Percentiles rank a stretch among this genome's conserved stretches.
phyloP scores from a whole-genome alignment of 768 basidiomycete genomes.

The Tricholoma bakamatsutake region DNA sequence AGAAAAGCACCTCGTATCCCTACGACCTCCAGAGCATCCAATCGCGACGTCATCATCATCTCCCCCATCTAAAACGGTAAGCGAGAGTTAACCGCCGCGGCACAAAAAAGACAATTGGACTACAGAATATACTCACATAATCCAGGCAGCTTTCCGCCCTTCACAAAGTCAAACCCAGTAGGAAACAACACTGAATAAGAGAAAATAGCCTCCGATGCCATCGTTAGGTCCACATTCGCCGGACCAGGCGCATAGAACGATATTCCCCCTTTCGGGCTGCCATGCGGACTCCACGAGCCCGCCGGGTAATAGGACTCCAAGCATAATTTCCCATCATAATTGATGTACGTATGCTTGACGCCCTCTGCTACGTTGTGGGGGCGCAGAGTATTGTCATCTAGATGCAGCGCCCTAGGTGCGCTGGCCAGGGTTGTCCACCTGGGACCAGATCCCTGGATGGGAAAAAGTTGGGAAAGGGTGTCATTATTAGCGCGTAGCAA shows the following conservation, averaged over 20 bases:
- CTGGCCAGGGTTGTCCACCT: no score
- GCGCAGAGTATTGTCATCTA: no score
- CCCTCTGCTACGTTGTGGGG: no score
- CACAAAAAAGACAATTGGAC: neutral
- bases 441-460: no score
- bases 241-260: conserved; percentile 71
- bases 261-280: conserved; percentile 49
- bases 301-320: conserved; percentile 48
- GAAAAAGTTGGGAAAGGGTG: no score
- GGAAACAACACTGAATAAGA: conserved; percentile 58
- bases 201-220: conserved; percentile 62
- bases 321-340: no score
- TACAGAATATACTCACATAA: conserved; percentile 43
- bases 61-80: conserved; percentile 43
- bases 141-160: conserved; percentile 71
- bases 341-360: no score
- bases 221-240: conserved; percentile 39
- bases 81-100: conserved; percentile 1
- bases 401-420: no score
- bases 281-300: conserved; percentile 50
- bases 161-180: conserved; percentile 56
- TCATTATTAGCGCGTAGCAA: no score
- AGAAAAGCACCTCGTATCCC: conserved; percentile 52
- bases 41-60: conserved; percentile 39
- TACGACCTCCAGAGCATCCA: conserved; percentile 61